Evolutionary conservation across 176 grass and related monocot genomes (phyloP), one percentile per base, ranked within the genome.

Genomic region (Avena eriantha): DNA sequence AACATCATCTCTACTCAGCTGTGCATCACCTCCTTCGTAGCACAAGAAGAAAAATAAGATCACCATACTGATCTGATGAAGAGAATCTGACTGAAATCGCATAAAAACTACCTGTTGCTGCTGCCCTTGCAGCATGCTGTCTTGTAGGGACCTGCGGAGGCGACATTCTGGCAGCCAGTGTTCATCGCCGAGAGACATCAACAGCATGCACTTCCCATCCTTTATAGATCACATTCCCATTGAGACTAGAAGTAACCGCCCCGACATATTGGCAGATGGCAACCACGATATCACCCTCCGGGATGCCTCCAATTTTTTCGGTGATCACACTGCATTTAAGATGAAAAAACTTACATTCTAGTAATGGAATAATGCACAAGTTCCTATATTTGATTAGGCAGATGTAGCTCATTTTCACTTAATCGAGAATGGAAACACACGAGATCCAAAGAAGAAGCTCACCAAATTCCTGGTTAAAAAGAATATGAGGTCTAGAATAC

Each of bases 241-340:
- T 93, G 76, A 50, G 61, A 55, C 86, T 89, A 24, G 87, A 86
- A 74, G 90, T 85, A 82, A 97, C 95, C 78, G 92, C 93, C 69
- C 93, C 95, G 76, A 93, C 95, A 77, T 95, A 91, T 80, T 95
- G 93, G 89, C 95, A 97, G 87, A 97, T 95, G 22, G 93, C 93
- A 35, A 97, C 91, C 24, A 95, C 64, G 50, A 67, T 57, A 58
- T 26, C 35, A 31, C 59, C 77, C 45, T 76, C 78, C 0, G 59
- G 36, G 83, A 89, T 89, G 60, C 59, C 66, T 83, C 77, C 59
- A 13, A 74, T 34, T 67, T 80, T 33, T 76, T 76, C 16, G 0
- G 11, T 16, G 74, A 23, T 35, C 21, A 53, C 14, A 18, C 23
- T 68, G 56, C 22, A 85, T 69, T 49, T 56, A 19, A 19, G 4